Conservation (phyloP, 768 basidiomycete species). For the Auricularia sp. region DNA sequence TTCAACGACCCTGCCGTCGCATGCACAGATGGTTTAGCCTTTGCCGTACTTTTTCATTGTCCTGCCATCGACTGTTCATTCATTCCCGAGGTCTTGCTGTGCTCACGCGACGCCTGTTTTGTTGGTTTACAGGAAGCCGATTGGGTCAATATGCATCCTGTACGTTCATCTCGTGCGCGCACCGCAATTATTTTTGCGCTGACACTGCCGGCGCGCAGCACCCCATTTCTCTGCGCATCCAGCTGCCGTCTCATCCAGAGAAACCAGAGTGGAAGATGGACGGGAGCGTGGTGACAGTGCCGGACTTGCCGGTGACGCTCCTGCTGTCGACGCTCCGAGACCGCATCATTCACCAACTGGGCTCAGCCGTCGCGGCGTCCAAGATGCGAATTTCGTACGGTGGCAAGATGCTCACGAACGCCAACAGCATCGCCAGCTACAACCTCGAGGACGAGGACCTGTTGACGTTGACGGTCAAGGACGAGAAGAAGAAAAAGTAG, state of each 20-base stretch:
- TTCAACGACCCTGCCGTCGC: too few relatives aligned
- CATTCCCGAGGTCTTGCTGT: neutral
- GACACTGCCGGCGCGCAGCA: conserved; percentile 34
- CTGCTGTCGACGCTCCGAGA: conserved; percentile 86
- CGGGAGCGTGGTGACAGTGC: conserved; percentile 64
- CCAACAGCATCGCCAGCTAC: conserved; percentile 70
- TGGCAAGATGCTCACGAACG: conserved; percentile 82
- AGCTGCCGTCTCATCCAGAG: conserved; percentile 69
- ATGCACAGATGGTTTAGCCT: neutral
- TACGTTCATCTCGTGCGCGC: conserved; percentile 22
- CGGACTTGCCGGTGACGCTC: conserved; percentile 74
- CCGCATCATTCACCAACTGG: conserved; percentile 69
- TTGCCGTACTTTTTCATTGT: neutral
- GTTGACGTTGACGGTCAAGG: conserved; percentile 66
- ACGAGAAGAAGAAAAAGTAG: conserved; percentile 53
- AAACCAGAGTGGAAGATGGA: conserved; percentile 93
- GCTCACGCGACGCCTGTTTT: neutral
- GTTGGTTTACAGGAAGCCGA: conserved; percentile 31
- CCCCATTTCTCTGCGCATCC: conserved; percentile 75
- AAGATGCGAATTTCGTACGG: conserved; percentile 69
- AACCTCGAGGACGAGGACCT: conserved; percentile 90
- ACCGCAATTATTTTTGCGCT: conserved; percentile 1
- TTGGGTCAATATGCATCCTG: conserved; percentile 86
- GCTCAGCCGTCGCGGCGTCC: conserved; percentile 69
- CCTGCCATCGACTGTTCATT: neutral